These are phyloP conservation scores for Butyriboletus appendiculatus DNA, from an alignment of 1,284 basidiomycete genomes.

Conservation along the genomic window DNA sequence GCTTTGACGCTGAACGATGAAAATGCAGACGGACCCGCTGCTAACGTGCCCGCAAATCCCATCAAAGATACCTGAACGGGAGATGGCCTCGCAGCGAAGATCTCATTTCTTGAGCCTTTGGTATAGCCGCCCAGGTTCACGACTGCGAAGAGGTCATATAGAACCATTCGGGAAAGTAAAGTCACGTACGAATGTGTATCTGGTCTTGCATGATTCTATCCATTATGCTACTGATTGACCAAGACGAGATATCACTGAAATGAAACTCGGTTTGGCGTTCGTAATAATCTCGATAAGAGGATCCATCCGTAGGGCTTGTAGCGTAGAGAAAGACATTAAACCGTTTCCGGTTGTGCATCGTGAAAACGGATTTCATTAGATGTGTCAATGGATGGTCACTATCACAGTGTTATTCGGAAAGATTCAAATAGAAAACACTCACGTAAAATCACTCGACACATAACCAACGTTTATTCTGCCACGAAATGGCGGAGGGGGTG, in stretches of 20 bases:
- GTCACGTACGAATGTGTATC: slow-evolving; percentile 51
- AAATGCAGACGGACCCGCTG: slow-evolving; percentile 38
- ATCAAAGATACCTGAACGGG: slow-evolving; percentile 63
- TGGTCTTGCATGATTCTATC: slow-evolving; percentile 49
- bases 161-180: background rate
- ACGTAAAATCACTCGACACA: slow-evolving; percentile 60
- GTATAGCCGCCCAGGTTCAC: slow-evolving; percentile 65
- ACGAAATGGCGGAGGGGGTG: slow-evolving; percentile 49
- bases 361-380: slow-evolving; percentile 62
- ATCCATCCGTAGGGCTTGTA: slow-evolving; percentile 54
- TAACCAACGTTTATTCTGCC: slow-evolving; percentile 59
- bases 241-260: slow-evolving; percentile 54
- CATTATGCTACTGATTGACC: slow-evolving; percentile 45
- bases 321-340: slow-evolving; percentile 59
- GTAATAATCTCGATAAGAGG: slow-evolving; percentile 53
- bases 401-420: background rate
- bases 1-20: background rate
- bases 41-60: slow-evolving; percentile 59
- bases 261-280: slow-evolving; percentile 45
- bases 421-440: slow-evolving; percentile 9
- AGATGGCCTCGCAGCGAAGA: slow-evolving; percentile 59
- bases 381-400: slow-evolving; percentile 65
- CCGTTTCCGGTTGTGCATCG: slow-evolving; percentile 46
- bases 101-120: slow-evolving; percentile 64
- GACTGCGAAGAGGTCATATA: slow-evolving; percentile 32